Percentiles rank a stretch among this genome's conserved stretches.
These are phyloP conservation scores for Ulota crispa DNA, from an alignment of 225 moss, liverwort and hornwort genomes.

Conservation along the genomic window DNA sequence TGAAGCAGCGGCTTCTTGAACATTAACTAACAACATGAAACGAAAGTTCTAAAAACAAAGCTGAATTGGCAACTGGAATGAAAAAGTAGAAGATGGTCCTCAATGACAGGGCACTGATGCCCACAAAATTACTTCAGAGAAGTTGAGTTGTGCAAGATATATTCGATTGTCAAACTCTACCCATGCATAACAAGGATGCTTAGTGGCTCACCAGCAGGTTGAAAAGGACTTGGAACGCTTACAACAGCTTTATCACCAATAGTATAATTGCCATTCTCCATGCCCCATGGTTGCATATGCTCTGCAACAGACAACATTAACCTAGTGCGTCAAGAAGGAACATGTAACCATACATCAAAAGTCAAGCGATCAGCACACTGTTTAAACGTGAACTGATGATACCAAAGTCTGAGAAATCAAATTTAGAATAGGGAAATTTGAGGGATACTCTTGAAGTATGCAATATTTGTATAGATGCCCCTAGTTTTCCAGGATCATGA, in stretches of 20 bases:
- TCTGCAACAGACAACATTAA: conserved; percentile 25
- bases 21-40: conserved; percentile 22
- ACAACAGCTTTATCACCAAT: conserved; percentile 16
- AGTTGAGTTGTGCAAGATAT: conserved; percentile 2
- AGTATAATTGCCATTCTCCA: conserved; percentile 15
- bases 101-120: not conserved
- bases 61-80: not conserved
- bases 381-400: conserved; percentile 3
- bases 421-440: not conserved
- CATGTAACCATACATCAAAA: not conserved
- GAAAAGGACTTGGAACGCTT: conserved; percentile 22
- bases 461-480: no score
- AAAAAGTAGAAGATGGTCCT: not conserved
- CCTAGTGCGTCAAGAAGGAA: conserved; percentile 10
- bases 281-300: conserved; percentile 6
- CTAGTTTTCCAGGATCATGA: no score
- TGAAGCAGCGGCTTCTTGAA: not conserved
- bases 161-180: conserved; percentile 1
- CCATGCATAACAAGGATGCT: conserved; percentile 13
- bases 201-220: conserved; percentile 28
- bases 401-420: not conserved
- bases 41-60: not conserved
- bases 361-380: not conserved
- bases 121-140: not conserved
- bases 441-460: no score